phyloP scores from a whole-genome alignment of 1,139 yeast species.

The Magnusiomyces ingens region DNA sequence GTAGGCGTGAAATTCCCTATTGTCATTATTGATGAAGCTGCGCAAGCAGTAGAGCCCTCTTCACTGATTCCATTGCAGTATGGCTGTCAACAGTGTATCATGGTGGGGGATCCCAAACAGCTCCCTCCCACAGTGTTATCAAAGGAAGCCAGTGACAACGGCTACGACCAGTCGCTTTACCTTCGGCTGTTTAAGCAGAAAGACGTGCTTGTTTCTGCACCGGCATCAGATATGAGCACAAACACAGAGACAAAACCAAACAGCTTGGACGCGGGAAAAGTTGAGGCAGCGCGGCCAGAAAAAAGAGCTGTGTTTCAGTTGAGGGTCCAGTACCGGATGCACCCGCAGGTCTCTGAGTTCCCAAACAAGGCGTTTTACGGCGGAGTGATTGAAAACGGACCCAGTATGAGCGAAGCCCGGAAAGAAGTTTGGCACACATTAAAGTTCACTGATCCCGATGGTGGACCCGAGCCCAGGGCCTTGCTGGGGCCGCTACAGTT shows the following conservation, averaged over 20 bases:
- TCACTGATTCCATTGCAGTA: conserved; percentile 88
- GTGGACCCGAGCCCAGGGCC: too few relatives aligned
- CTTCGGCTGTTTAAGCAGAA: too few relatives aligned
- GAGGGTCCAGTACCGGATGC: conserved; percentile 96
- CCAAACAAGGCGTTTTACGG: conserved; percentile 83
- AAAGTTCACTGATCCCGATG: too few relatives aligned
- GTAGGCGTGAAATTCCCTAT: conserved; percentile 79
- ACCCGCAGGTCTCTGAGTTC: conserved; percentile 77
- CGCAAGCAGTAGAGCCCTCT: conserved; percentile 92
- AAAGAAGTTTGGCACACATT: too few relatives aligned
- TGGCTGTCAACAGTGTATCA: conserved; percentile 84
- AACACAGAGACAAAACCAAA: too few relatives aligned
- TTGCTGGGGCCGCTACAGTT: too few relatives aligned
- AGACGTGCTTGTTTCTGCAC: too few relatives aligned
- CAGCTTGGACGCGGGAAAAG: too few relatives aligned
- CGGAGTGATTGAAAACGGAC: conserved; percentile 40
- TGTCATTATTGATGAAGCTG: conserved; percentile 97
- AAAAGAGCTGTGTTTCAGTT: conserved; percentile 55
- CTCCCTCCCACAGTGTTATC: conserved; percentile 96
- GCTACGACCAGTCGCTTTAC: conserved; percentile 86
- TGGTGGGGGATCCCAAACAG: conserved; percentile 99
- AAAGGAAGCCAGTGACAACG: conserved; percentile 76
- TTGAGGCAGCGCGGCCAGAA: too few relatives aligned
- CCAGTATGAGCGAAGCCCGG: too few relatives aligned
- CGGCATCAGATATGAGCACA: too few relatives aligned